Percentiles rank a stretch among this genome's conserved stretches.
Evolutionary conservation across 305 asterid species (phyloP).

Genomic region (Galium porrigens): DNA sequence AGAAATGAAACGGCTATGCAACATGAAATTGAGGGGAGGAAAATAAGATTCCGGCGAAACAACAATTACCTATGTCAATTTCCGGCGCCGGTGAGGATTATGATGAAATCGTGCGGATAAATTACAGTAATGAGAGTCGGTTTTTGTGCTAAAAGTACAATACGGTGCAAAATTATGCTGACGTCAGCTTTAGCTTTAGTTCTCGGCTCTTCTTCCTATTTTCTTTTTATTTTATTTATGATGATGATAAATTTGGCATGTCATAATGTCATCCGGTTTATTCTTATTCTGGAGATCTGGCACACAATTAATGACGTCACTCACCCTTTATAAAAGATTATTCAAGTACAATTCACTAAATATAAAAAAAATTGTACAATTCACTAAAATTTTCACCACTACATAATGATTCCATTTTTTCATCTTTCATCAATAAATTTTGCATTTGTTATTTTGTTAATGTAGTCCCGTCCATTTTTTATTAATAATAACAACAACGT

Average conservation of each 20-base stretch:
- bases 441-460: no score
- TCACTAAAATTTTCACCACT: no score
- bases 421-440: no score
- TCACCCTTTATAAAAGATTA: no score
- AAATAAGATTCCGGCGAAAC: not conserved
- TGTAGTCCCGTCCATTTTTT: no score
- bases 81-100: not conserved
- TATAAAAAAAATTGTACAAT: no score
- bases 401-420: no score
- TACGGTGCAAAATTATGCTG: not conserved
- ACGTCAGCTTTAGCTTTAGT: constrained; percentile 3
- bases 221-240: no score
- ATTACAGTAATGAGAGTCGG: constrained; percentile 10
- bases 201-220: not conserved
- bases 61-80: constrained; percentile 5
- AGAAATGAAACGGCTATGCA: not conserved
- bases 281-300: not conserved
- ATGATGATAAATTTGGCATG: not conserved
- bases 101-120: not conserved
- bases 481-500: no score
- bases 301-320: not conserved
- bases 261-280: not conserved
- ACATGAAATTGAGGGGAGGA: not conserved
- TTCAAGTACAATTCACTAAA: no score
- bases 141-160: constrained; percentile 8